Conservation (phyloP, 495 filamentous ascomycete genomes). For the Aspergillus cavernicola region DNA sequence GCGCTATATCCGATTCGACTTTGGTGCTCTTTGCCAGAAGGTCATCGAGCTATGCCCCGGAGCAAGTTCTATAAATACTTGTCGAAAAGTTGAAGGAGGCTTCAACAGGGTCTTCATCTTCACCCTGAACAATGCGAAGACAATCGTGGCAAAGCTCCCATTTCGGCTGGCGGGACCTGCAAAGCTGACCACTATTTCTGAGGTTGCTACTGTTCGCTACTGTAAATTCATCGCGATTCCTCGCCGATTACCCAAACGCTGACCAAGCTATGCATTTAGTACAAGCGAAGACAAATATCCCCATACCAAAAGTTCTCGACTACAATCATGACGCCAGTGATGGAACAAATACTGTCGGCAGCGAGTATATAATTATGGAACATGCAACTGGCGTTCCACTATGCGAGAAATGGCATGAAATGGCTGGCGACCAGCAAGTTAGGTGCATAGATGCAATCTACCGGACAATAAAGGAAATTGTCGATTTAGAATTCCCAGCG, state of each 20-base stretch:
- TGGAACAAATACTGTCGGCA: slow-evolving; percentile 31
- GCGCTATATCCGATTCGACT: slow-evolving; percentile 38
- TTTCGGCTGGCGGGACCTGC: slow-evolving; percentile 32
- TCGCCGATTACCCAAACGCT: not conserved
- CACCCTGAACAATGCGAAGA: slow-evolving; percentile 29
- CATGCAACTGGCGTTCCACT: slow-evolving; percentile 34
- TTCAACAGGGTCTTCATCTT: slow-evolving; percentile 45
- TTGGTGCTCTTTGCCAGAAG: slow-evolving; percentile 33
- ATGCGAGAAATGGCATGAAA: slow-evolving; percentile 33
- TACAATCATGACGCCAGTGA: slow-evolving; percentile 29
- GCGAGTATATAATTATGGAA: slow-evolving; percentile 47
- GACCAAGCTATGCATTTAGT: slow-evolving; percentile 23
- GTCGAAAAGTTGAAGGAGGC: slow-evolving; percentile 39
- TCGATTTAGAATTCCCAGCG: slow-evolving; percentile 33
- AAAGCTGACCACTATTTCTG: slow-evolving; percentile 32
- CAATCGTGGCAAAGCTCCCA: slow-evolving; percentile 37
- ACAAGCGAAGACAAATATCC: slow-evolving; percentile 33
- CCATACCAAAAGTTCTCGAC: slow-evolving; percentile 40
- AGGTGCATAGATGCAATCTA: slow-evolving; percentile 32
- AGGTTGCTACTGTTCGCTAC: slow-evolving; percentile 41
- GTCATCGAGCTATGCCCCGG: slow-evolving; percentile 29
- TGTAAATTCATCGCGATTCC: slow-evolving; percentile 22
- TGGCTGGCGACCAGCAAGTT: slow-evolving; percentile 31
- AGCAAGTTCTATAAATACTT: slow-evolving; percentile 18
- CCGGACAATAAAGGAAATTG: slow-evolving; percentile 28